Evolutionary conservation across 345 rosid species (phyloP).

Genomic region (Euphorbia tirucalli): DNA sequence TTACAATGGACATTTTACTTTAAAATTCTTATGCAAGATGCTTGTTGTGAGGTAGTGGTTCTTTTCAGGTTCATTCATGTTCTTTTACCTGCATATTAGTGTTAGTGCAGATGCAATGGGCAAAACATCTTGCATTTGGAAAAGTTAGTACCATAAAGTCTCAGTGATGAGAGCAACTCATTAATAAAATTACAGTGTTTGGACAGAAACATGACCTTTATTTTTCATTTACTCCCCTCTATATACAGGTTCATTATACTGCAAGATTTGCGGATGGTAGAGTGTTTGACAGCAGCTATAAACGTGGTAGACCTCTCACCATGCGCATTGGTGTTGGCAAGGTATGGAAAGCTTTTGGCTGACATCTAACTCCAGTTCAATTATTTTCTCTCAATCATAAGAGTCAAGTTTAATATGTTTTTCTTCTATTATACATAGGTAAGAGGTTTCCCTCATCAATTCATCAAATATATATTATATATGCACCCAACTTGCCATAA

Average conservation of each 20-base stretch:
- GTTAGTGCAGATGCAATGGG: not conserved
- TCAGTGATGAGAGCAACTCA: not conserved
- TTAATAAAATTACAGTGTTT: not conserved
- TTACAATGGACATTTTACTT: not conserved
- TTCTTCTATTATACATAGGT: not conserved
- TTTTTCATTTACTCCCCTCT: not conserved
- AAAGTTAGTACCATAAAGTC: not conserved
- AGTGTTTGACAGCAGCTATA: conserved; percentile 90
- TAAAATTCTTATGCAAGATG: not conserved
- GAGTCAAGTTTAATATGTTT: not conserved
- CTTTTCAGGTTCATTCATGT: not conserved
- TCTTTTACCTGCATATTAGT: not conserved
- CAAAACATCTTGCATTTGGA: not conserved
- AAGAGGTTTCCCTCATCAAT: not conserved
- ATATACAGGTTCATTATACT: conserved; percentile 69
- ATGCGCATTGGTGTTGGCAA: conserved; percentile 95
- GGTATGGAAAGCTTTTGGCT: conserved; percentile 36
- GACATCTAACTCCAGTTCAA: not conserved
- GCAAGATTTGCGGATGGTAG: conserved; percentile 91
- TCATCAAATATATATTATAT: not conserved
- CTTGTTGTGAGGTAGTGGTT: too few relatives aligned
- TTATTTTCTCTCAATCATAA: not conserved
- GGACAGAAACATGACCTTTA: not conserved
- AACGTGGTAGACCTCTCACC: conserved; percentile 87
- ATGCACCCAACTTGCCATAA: not conserved